Evolutionary conservation across 148 eudicot species (phyloP).

Genomic region (Fagopyrum tataricum): DNA sequence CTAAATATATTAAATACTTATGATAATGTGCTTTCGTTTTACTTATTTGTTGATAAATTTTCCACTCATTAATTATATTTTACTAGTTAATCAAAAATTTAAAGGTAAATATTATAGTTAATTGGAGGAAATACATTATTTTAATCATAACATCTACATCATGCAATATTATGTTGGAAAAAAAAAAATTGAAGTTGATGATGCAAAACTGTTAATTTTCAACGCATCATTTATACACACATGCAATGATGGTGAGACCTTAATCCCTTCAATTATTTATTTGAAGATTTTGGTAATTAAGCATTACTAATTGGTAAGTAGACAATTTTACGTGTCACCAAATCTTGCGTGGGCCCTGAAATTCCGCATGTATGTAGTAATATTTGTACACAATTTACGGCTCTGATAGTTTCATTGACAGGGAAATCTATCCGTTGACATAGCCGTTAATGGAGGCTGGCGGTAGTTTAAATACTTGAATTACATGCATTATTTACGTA

Average conservation of each 20-base stretch:
- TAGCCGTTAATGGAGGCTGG: conserved; percentile 12
- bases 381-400: not conserved
- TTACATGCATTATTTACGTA: not conserved
- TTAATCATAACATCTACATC: no score
- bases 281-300: not conserved
- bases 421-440: not conserved
- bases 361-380: not conserved
- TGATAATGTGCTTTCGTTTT: no score
- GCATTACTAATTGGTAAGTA: not conserved
- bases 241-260: not conserved
- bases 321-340: no score
- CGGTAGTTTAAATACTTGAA: not conserved
- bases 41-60: no score
- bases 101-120: no score
- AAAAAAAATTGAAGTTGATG: not conserved
- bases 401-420: not conserved
- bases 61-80: no score
- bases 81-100: no score
- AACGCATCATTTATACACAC: not conserved
- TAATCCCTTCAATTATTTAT: not conserved
- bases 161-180: not conserved
- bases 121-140: no score
- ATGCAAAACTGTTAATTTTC: not conserved
- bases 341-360: not conserved
- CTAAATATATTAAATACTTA: no score